Evolutionary conservation across 345 rosid species (phyloP), one percentile per base, ranked within the genome.

Genomic region (Euphorbia pulcherrima): DNA sequence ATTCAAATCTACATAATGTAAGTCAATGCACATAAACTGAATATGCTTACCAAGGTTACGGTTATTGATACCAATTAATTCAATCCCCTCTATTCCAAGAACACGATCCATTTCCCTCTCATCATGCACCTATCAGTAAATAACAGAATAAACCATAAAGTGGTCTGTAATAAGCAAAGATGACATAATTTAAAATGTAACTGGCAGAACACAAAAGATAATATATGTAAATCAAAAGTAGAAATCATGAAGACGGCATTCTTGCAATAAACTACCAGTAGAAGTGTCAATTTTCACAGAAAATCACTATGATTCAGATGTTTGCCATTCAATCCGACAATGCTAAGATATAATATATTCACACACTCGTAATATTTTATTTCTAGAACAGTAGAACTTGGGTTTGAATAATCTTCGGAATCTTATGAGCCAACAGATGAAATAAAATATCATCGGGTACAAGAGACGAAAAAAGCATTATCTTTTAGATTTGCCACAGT

Each of bases 51-150:
- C 97, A 44, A 94, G 87, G 74, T 83, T 86, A 46, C 97, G 89
- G 74, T 91, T 94, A 75, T 91, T 94, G 73, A 94, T 94, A 67
- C 97, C 97, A 74, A 91, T 80, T 20, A 94, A 88, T 64, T 91
- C 84, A 47, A 94, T 72, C 29, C 97, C 99, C 62, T 91, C 92
- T 68, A 94, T 94, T 72, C 87, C 97, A 74, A 94, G 92, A 73
- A 91, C 92, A 6, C 97, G 95, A 67, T 91, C 97, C 93, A 94
- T 89, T 82, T 94, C 97, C 71, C 80, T 84, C 80, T 89, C 97
- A 62, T 94, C 82, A 2, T 94, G 99, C 71, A 91, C 99, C 99
- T 94, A 69, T n/a, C n/a, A 39, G 47, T 57, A 62, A 35, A 62
- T 24, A 67, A 14, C 16, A 40, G 20, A 23, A 51, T 47, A 1